These are phyloP conservation scores for Miamiensis avidus DNA, from an alignment of 169 alveolate species.

Conservation along the genomic window DNA sequence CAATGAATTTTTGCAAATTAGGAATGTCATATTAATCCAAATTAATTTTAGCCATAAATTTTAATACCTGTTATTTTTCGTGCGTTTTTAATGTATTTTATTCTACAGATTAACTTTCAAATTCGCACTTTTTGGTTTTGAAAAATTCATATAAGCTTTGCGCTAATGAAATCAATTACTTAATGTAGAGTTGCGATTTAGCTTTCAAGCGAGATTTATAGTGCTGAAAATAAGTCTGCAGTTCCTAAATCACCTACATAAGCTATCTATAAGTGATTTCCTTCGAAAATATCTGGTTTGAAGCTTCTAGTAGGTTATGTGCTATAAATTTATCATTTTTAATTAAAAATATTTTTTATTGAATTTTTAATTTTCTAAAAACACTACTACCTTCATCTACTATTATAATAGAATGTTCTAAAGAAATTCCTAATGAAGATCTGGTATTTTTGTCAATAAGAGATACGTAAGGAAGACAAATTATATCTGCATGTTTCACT, in stretches of 20 bases:
- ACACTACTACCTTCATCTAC: constrained; percentile 85
- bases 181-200: neutral
- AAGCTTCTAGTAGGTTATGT: constrained; percentile 9
- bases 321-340: neutral
- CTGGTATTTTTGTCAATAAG: constrained; percentile 54
- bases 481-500: constrained; percentile 52
- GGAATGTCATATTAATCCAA: constrained; percentile 2
- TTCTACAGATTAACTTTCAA: neutral
- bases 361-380: constrained; percentile 45
- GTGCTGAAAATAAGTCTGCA: no score
- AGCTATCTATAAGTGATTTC: neutral
- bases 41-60: constrained; percentile 5
- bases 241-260: neutral
- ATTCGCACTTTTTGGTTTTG: neutral
- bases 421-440: constrained; percentile 34
- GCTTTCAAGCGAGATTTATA: neutral
- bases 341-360: constrained; percentile 30
- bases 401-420: constrained; percentile 58
- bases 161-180: neutral
- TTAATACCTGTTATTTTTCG: neutral
- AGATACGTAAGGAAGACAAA: constrained; percentile 72
- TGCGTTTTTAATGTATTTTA: neutral
- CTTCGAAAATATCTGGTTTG: constrained; percentile 10
- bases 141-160: neutral
- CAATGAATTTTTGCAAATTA: constrained; percentile 2